Evolutionary conservation across 2,329 filamentous ascomycete genomes (phyloP).

Genomic region (Fusarium nygamai): DNA sequence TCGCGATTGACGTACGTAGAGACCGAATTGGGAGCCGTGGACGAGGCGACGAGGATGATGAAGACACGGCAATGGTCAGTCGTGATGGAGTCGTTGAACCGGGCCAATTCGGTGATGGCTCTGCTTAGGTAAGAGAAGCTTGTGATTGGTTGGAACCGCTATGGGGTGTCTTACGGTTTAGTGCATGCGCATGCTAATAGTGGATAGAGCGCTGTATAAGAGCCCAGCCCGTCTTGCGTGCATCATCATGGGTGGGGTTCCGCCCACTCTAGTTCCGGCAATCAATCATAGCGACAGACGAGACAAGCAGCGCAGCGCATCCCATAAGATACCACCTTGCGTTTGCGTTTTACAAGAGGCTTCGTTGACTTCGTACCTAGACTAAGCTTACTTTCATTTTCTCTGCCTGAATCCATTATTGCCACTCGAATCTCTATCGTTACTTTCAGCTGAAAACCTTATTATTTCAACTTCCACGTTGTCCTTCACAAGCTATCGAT

Average conservation of each 20-base stretch:
- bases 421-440: not conserved
- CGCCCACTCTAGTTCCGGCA: slow-evolving; percentile 9
- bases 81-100: slow-evolving; percentile 33
- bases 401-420: not conserved
- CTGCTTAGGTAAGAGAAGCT: slow-evolving; percentile 39
- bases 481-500: not conserved
- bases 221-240: not conserved
- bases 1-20: slow-evolving; percentile 30
- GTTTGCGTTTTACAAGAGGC: slow-evolving; percentile 21
- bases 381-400: slow-evolving; percentile 3
- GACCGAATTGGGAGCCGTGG: slow-evolving; percentile 33
- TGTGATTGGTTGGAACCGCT: slow-evolving; percentile 22
- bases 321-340: slow-evolving; percentile 36
- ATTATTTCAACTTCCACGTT: not conserved
- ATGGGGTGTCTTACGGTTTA: not conserved
- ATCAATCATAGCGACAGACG: slow-evolving; percentile 10
- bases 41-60: slow-evolving; percentile 25
- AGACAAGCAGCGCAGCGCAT: not conserved
- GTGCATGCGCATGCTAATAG: not conserved
- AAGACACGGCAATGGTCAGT: slow-evolving; percentile 28
- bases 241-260: slow-evolving; percentile 32
- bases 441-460: not conserved
- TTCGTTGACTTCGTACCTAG: slow-evolving; percentile 3
- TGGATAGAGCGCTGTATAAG: not conserved
- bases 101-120: slow-evolving; percentile 29